Evolutionary conservation across 2,329 filamentous ascomycete genomes (phyloP).

Genomic region (Leptosphaerulina australis): DNA sequence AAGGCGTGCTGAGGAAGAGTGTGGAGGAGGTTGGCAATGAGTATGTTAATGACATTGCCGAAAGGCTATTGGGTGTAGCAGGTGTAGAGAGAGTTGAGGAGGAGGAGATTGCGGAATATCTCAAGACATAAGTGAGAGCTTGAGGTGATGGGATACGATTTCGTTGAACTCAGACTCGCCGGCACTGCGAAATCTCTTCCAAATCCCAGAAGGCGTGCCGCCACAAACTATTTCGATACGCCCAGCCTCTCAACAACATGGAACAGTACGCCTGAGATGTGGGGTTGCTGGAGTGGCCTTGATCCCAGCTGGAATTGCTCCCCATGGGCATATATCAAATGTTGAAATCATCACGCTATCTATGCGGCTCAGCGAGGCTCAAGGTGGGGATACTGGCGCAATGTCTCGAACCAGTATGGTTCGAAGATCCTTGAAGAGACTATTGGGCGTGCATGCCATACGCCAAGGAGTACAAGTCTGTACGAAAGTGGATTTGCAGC

Average conservation of each 20-base stretch:
- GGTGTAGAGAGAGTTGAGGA: conserved; percentile 25
- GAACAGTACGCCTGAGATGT: conserved; percentile 4
- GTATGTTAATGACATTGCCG: conserved; percentile 52
- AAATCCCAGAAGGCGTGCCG: too few relatives aligned
- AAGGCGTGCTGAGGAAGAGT: conserved; percentile 50
- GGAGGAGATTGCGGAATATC: conserved; percentile 20
- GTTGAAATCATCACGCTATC: background rate
- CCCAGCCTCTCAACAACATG: conserved; percentile 8
- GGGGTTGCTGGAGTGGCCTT: background rate
- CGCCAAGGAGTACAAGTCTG: conserved; percentile 5
- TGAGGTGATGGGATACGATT: too few relatives aligned
- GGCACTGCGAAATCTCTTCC: too few relatives aligned
- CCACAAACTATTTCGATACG: conserved; percentile 1
- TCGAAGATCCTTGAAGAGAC: background rate
- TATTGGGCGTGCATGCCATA: background rate
- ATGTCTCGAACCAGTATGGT: background rate
- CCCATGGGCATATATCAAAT: conserved; percentile 7
- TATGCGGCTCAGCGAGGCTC: conserved; percentile 23
- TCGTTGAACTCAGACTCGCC: too few relatives aligned
- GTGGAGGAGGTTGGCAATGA: conserved; percentile 49
- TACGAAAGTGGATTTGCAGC: conserved; percentile 8
- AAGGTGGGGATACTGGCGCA: conserved; percentile 14
- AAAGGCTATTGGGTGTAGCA: conserved; percentile 31
- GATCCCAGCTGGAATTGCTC: conserved; percentile 8
- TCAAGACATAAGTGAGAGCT: conserved; percentile 8